Conservation (phyloP, 2,329 filamentous ascomycete genomes). For the Mariannaea sp. region DNA sequence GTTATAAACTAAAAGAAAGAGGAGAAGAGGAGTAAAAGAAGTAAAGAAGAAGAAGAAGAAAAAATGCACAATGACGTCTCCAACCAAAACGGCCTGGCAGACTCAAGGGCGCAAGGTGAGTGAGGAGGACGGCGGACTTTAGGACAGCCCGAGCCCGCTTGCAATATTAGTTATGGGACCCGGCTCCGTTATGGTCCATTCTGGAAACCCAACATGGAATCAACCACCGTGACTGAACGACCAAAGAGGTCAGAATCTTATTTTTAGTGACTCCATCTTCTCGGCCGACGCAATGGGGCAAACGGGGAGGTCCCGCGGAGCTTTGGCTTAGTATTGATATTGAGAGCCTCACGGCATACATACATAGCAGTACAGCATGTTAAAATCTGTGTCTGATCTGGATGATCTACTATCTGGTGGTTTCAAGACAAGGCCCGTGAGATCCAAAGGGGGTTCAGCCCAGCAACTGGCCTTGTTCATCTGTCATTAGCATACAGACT, state of each 20-base stretch:
- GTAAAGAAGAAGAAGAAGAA: background rate
- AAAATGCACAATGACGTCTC: conserved; percentile 9
- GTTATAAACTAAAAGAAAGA: background rate
- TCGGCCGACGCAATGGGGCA: no score
- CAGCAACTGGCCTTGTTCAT: background rate
- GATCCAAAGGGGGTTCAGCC: background rate
- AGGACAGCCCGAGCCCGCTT: conserved; percentile 1
- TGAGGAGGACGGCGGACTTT: conserved; percentile 10
- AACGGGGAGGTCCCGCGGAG: no score
- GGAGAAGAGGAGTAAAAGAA: background rate
- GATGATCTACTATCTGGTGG: background rate
- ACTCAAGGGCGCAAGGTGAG: background rate
- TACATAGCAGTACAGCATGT: no score
- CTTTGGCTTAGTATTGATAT: no score
- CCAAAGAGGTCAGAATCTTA: background rate
- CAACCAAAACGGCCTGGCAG: background rate
- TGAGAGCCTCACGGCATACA: no score
- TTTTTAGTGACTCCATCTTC: background rate
- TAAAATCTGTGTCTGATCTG: no score
- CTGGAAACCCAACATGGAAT: no score
- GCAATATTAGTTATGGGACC: no score
- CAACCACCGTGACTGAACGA: no score
- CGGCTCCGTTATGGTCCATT: no score
- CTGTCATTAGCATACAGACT: no score
- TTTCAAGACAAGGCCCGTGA: background rate